These are phyloP conservation scores for Cylindrotheca fusiformis DNA, from an alignment of 108 stramenopile species.

Conservation along the genomic window DNA sequence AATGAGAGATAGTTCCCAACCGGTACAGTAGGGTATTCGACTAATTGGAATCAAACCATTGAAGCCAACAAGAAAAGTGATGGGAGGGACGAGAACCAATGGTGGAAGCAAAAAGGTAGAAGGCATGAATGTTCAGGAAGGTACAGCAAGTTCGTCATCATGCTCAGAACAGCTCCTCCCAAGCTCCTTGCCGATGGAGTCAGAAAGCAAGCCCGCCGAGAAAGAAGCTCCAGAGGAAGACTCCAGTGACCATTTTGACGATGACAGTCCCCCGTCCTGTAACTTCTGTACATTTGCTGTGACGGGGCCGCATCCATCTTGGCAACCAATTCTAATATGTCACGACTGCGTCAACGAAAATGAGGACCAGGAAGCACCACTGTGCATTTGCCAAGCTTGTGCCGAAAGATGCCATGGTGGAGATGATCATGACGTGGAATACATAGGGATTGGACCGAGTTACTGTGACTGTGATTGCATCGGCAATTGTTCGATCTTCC, in stretches of 20 bases:
- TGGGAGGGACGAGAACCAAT: no score
- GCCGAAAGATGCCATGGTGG: slow-evolving; percentile 56
- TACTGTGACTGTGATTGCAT: slow-evolving; percentile 67
- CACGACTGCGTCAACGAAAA: slow-evolving; percentile 29
- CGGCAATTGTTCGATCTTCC: slow-evolving; percentile 19
- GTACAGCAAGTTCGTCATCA: no score
- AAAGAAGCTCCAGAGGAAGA: slow-evolving; percentile 1
- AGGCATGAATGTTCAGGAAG: no score
- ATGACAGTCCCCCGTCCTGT: background rate
- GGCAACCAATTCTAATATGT: slow-evolving; percentile 64
- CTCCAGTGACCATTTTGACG: background rate
- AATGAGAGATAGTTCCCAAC: no score
- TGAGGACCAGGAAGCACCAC: slow-evolving; percentile 17
- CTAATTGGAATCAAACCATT: no score
- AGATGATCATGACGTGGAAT: slow-evolving; percentile 42
- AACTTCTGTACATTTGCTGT: slow-evolving; percentile 56
- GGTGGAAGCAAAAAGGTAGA: no score
- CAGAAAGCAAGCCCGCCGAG: background rate
- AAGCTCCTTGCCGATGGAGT: no score
- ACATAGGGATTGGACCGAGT: slow-evolving; percentile 60
- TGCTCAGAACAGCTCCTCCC: no score
- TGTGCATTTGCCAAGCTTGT: slow-evolving; percentile 74
- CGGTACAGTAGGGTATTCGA: no score
- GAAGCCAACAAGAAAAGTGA: no score
- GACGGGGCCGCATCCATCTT: slow-evolving; percentile 43